Percentiles rank a stretch among this genome's conserved stretches.
Evolutionary conservation across 129 eudicot species (phyloP).

Genomic region (Sambucus nigra): DNA sequence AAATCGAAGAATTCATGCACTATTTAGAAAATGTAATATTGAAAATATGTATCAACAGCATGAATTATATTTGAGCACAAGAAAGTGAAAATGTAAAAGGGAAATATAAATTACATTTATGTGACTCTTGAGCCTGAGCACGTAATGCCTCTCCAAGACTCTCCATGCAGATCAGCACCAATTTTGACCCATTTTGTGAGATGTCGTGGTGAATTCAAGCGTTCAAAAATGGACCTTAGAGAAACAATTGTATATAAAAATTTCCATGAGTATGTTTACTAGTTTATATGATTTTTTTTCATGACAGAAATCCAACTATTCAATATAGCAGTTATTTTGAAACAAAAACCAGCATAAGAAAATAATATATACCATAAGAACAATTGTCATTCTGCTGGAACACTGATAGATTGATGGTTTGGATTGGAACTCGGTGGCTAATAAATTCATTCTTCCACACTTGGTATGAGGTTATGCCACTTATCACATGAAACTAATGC

Average conservation of each 20-base stretch:
- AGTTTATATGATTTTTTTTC: neutral
- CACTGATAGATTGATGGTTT: too few species aligned
- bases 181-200: constrained; percentile 65
- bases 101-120: constrained; percentile 33
- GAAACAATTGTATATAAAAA: constrained; percentile 38
- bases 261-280: constrained; percentile 1
- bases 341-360: neutral
- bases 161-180: constrained; percentile 83
- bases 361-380: neutral
- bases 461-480: too few species aligned
- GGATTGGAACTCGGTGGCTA: too few species aligned
- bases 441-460: too few species aligned
- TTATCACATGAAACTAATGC: too few species aligned
- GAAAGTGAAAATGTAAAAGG: neutral
- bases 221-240: constrained; percentile 44
- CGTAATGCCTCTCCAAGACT: constrained; percentile 81
- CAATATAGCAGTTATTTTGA: neutral
- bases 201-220: constrained; percentile 62
- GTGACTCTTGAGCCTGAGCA: constrained; percentile 84
- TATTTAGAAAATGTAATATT: neutral
- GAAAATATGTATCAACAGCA: constrained; percentile 8
- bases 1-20: too few species aligned
- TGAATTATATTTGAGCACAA: neutral
- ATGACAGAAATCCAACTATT: neutral
- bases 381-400: neutral